A percentile compares a stretch with the other conserved stretches of the same genome.
Conservation (phyloP, 23 red algal genomes). For the Gracilaria domingensis region DNA sequence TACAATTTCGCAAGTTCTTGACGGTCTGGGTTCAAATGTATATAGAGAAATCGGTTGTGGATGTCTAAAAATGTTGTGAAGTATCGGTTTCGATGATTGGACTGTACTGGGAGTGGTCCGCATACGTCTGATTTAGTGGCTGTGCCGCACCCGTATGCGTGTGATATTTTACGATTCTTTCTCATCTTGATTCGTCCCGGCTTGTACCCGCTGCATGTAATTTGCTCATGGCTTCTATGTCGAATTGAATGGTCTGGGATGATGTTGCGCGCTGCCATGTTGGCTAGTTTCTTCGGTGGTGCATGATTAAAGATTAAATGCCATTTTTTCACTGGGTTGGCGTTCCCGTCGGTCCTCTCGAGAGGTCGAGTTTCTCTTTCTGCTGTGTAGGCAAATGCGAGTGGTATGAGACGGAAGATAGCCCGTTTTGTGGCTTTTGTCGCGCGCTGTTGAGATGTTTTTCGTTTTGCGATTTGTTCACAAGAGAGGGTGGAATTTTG, state of each 20-base stretch:
- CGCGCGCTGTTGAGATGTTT: too few relatives aligned
- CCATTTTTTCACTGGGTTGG: not conserved
- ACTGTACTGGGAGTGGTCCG: not conserved
- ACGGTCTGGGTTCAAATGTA: not conserved
- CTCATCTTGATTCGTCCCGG: not conserved
- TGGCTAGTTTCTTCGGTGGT: not conserved
- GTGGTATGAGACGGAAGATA: too few relatives aligned
- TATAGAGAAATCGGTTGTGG: not conserved
- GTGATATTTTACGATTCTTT: not conserved
- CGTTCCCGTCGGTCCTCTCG: too few relatives aligned
- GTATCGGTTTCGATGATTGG: not conserved
- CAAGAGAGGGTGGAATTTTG: too few relatives aligned
- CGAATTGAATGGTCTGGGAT: not conserved
- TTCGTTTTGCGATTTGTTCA: too few relatives aligned
- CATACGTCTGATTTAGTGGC: not conserved
- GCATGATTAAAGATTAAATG: conserved; percentile 5
- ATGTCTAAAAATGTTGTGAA: not conserved
- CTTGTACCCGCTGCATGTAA: not conserved
- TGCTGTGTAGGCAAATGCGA: too few relatives aligned
- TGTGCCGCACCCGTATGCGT: not conserved
- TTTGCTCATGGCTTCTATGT: not conserved
- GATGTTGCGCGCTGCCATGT: not conserved
- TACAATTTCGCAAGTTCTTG: not conserved
- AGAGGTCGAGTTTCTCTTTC: too few relatives aligned
- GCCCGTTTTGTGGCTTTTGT: too few relatives aligned